A percentile compares a stretch with the other conserved stretches of the same genome.
Conservation (phyloP, 352 stramenopile species). For the Phytophthora pisi region DNA sequence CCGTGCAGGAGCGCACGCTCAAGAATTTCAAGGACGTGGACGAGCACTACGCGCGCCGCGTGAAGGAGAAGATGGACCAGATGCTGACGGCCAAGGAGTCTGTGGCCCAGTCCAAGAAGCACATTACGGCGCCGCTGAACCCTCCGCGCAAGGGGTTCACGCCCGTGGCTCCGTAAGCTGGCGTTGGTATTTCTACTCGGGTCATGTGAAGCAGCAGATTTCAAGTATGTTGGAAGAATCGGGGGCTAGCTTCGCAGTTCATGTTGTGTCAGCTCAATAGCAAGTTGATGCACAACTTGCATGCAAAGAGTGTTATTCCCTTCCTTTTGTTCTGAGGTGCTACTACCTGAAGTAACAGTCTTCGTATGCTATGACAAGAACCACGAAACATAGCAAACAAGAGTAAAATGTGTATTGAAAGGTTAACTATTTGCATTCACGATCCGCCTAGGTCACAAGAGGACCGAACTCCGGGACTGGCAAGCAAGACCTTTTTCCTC, state of each 20-base stretch:
- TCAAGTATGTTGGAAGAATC: neutral
- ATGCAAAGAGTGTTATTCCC: conserved; percentile 1
- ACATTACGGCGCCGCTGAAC: conserved; percentile 35
- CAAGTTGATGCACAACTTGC: neutral
- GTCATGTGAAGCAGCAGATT: conserved; percentile 9
- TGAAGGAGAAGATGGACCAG: conserved; percentile 46
- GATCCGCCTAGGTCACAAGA: no score
- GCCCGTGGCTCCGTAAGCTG: conserved; percentile 33
- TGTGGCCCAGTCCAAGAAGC: conserved; percentile 34
- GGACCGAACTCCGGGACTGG: no score
- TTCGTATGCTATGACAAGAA: no score
- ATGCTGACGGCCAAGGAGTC: conserved; percentile 35
- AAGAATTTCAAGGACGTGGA: conserved; percentile 45
- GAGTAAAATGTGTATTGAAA: no score
- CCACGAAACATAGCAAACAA: no score
- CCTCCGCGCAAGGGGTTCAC: conserved; percentile 40
- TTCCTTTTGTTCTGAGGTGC: no score
- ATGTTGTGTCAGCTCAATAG: conserved; percentile 3
- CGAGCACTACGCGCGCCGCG: conserved; percentile 35
- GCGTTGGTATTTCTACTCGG: neutral
- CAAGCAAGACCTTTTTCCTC: no score
- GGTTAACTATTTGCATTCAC: no score
- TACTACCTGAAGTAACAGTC: no score
- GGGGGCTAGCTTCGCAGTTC: conserved; percentile 7
- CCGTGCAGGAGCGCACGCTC: conserved; percentile 38